A percentile compares a stretch with the other conserved stretches of the same genome.
These are phyloP conservation scores for Russula earlei DNA, from an alignment of 768 basidiomycete genomes.

Conservation along the genomic window DNA sequence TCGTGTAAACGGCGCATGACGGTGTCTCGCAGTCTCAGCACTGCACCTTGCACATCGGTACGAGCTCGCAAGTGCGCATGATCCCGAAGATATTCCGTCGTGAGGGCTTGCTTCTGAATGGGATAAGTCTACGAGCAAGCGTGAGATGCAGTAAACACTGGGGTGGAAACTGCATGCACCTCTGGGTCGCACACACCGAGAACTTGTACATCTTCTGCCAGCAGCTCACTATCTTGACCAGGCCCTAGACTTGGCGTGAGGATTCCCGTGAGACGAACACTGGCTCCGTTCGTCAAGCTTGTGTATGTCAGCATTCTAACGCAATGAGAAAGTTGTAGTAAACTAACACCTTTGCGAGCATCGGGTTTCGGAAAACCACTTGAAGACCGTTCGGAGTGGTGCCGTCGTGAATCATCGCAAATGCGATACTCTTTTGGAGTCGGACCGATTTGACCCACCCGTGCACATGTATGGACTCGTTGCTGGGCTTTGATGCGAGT, in stretches of 20 bases:
- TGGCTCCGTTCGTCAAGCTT: slow-evolving; percentile 46
- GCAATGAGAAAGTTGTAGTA: not conserved
- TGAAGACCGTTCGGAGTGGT: slow-evolving; percentile 64
- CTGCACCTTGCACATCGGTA: slow-evolving; percentile 58
- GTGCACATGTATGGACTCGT: slow-evolving; percentile 34
- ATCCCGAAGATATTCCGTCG: slow-evolving; percentile 73
- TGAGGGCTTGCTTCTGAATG: slow-evolving; percentile 82
- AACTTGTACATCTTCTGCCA: slow-evolving; percentile 38
- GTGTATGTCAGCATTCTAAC: not conserved
- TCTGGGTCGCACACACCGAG: slow-evolving; percentile 52
- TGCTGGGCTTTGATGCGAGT: slow-evolving; percentile 4
- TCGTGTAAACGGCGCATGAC: slow-evolving; percentile 47
- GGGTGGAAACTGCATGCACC: slow-evolving; percentile 27
- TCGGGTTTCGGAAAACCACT: slow-evolving; percentile 53
- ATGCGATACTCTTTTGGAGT: slow-evolving; percentile 81
- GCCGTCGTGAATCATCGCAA: slow-evolving; percentile 77
- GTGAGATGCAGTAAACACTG: slow-evolving; percentile 6
- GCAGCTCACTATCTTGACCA: slow-evolving; percentile 45
- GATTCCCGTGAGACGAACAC: slow-evolving; percentile 41
- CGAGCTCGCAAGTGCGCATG: slow-evolving; percentile 83
- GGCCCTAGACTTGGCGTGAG: slow-evolving; percentile 39
- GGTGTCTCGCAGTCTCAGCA: slow-evolving; percentile 62
- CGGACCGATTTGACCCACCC: slow-evolving; percentile 86
- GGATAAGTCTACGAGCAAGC: slow-evolving; percentile 56
- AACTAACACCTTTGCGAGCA: slow-evolving; percentile 28